These are phyloP conservation scores for Boletus rubroflammeus DNA, from an alignment of 768 basidiomycete species.

Conservation along the genomic window DNA sequence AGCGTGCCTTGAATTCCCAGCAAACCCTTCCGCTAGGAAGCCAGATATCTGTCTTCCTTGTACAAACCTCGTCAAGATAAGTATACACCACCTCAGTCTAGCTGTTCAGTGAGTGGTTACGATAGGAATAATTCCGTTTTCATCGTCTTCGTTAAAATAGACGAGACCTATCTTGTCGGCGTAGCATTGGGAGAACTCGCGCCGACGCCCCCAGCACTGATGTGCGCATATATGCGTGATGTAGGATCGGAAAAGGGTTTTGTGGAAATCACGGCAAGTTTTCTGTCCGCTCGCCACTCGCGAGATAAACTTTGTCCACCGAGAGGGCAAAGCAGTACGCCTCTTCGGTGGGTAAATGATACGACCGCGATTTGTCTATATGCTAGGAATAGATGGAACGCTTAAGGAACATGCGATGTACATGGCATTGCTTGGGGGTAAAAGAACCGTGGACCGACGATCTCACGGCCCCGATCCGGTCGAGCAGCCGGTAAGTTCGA, in stretches of 20 bases:
- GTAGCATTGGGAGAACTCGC: too few relatives aligned
- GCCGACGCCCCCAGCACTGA: not conserved
- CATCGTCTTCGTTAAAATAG: not conserved
- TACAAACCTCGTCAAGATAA: not conserved
- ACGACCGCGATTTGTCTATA: not conserved
- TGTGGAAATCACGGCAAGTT: not conserved
- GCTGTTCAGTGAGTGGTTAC: not conserved
- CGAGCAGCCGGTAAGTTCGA: too few relatives aligned
- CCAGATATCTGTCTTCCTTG: not conserved
- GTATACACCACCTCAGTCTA: not conserved
- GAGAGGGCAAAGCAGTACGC: not conserved
- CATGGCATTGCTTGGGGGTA: not conserved
- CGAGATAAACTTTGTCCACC: not conserved
- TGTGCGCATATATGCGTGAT: not conserved
- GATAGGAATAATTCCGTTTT: not conserved
- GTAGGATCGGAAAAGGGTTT: not conserved
- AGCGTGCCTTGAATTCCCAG: not conserved
- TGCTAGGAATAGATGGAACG: not conserved
- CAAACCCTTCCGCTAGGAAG: too few relatives aligned
- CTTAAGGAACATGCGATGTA: not conserved
- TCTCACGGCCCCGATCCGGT: too few relatives aligned
- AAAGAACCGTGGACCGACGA: too few relatives aligned
- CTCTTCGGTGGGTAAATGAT: not conserved
- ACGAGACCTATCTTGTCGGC: not conserved
- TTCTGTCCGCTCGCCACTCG: not conserved